These are phyloP conservation scores for Kodamaea sp. DNA, from an alignment of 1,139 yeast genomes.

Conservation along the genomic window DNA sequence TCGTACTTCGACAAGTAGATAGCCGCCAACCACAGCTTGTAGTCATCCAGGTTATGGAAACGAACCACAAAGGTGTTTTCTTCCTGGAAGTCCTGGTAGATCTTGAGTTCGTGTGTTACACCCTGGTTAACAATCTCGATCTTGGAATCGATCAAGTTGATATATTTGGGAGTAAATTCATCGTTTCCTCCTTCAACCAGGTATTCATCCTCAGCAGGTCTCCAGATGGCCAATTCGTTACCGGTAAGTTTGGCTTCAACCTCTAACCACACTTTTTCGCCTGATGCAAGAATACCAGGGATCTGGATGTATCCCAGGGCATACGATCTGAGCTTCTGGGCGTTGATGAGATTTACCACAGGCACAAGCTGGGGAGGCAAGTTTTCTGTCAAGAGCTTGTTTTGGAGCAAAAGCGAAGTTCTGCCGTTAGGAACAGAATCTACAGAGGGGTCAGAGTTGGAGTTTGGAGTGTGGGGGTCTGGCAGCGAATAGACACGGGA, in stretches of 20 bases:
- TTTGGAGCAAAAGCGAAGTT: conserved; percentile 16
- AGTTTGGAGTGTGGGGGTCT: conserved; percentile 11
- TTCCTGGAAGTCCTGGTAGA: conserved; percentile 42
- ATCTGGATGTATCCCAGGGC: conserved; percentile 34
- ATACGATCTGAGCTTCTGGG: conserved; percentile 44
- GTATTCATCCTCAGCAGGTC: conserved; percentile 29
- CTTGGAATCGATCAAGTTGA: conserved; percentile 50
- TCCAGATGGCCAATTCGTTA: conserved; percentile 53
- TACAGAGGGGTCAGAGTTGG: conserved; percentile 11
- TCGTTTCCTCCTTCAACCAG: conserved; percentile 27
- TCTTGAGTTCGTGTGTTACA: conserved; percentile 27
- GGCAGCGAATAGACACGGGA: conserved; percentile 32
- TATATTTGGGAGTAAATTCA: conserved; percentile 46
- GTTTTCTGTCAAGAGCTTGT: conserved; percentile 25
- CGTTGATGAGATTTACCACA: conserved; percentile 42
- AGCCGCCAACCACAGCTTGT: conserved; percentile 47
- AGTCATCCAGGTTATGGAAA: conserved; percentile 33
- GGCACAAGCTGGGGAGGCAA: conserved; percentile 45
- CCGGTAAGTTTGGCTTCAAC: conserved; percentile 53
- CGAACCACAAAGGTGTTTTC: conserved; percentile 33
- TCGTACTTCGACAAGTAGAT: conserved; percentile 51
- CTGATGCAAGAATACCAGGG: conserved; percentile 19
- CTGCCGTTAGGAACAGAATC: conserved; percentile 4
- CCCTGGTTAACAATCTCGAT: conserved; percentile 22
- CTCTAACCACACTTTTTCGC: conserved; percentile 32